phyloP scores from a whole-genome alignment of 78 protist genomes.

The Protostelium mycophagum region DNA sequence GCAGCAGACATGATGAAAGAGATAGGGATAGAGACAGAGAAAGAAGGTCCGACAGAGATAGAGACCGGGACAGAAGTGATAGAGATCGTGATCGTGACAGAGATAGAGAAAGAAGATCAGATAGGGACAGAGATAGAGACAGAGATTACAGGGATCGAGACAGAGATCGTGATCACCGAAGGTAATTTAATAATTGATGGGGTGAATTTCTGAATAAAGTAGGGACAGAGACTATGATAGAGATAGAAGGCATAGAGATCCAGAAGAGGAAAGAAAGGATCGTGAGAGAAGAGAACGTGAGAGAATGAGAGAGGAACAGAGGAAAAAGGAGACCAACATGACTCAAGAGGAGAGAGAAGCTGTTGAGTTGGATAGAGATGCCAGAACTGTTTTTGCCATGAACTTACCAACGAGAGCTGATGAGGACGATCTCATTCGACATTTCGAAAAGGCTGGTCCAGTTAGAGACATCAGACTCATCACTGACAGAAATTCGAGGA shows the following conservation, averaged over 20 bases:
- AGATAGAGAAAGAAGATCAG: not conserved
- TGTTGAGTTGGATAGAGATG: conserved; percentile 25
- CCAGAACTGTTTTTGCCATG: conserved; percentile 41
- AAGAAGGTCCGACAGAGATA: not conserved
- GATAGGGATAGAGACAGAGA: not conserved
- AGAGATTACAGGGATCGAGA: not conserved
- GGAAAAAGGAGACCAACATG: not conserved
- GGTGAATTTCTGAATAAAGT: no score
- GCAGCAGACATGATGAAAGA: not conserved
- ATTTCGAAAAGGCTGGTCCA: conserved; percentile 21
- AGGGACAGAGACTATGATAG: no score
- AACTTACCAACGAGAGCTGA: conserved; percentile 14
- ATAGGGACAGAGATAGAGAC: not conserved
- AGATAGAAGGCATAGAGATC: not conserved
- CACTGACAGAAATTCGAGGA: conserved; percentile 17
- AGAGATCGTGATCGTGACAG: not conserved
- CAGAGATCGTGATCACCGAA: not conserved
- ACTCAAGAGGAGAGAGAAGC: not conserved
- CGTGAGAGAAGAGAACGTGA: not conserved
- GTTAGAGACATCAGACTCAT: conserved; percentile 51
- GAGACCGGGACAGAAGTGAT: not conserved
- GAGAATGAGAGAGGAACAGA: not conserved
- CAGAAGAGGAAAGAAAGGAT: not conserved
- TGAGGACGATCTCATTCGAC: conserved; percentile 22
- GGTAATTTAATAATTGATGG: no score